Base-by-base conservation (phyloP, 129 eudicot species). In the Chrysanthemum lavandulifolium region DNA sequence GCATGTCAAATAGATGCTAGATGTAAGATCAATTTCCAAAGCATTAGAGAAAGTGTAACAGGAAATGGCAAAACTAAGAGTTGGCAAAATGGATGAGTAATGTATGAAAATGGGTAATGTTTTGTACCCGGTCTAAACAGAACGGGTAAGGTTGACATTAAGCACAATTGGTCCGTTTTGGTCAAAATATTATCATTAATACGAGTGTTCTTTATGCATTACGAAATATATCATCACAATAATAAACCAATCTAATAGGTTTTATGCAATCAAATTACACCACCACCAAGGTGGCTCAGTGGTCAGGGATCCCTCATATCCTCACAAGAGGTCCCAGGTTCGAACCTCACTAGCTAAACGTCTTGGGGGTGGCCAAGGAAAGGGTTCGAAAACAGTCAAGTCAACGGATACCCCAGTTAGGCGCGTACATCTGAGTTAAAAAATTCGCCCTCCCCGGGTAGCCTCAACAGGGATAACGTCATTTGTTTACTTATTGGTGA, bases 1-100 rank as follows among this genome's bases (percentile, higher is more conserved):
- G 88, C 72, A 71, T 61, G 12, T 47, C 23, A 0, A 10, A 51
- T 21, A 61, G 27, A 36, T 10, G 18, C 9, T 62, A 51, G 47
- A 19, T 1, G 11, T 57, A 36, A 36, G 27, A 31, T 27, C 12
- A 15, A 16, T 54, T 58, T 58, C 51, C 15, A 6, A 1, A 9
- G 9, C 18, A 15, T 68, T 68, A 23, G 7, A 68, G 43, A 68
- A 60, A 7, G 47, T 40, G 47, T 40, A 40, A 7, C 47, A 3
- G 2, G 53, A 69, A 69, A 52, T 3, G 6, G 23, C 3, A 12
- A 40, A 49, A 56, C 1, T 69, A 33, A 2, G 40, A 70, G 6
- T 5, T 14, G 13, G 13, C 56, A 56, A n/a, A 56, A 56, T 8
- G 27, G 27, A 6, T 3, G 65, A 33, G 65, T 18, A 14, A 40